phyloP scores from a whole-genome alignment of 2,329 filamentous ascomycete species.

The Xylaria arbuscula region DNA sequence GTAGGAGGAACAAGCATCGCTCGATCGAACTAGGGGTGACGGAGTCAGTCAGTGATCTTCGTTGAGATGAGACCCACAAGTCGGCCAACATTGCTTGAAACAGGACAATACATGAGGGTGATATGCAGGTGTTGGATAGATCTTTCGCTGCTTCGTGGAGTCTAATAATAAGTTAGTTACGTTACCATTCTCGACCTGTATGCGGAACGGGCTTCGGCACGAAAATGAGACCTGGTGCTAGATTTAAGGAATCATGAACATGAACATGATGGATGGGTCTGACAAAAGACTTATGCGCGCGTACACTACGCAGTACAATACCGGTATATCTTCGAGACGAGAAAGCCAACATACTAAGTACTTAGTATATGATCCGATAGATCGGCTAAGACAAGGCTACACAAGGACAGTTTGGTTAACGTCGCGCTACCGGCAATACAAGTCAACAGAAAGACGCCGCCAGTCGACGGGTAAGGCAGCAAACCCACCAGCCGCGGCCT shows the following conservation, averaged over 20 bases:
- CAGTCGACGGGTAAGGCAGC: constrained; percentile 20
- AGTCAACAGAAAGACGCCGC: constrained; percentile 24
- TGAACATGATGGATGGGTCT: neutral
- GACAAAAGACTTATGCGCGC: constrained; percentile 4
- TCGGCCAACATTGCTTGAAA: constrained; percentile 54
- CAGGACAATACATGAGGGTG: constrained; percentile 46
- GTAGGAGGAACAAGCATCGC: constrained; percentile 45
- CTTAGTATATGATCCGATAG: constrained; percentile 13
- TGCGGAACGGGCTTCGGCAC: constrained; percentile 26
- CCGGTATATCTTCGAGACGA: neutral
- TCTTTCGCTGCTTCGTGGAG: constrained; percentile 20
- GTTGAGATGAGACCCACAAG: constrained; percentile 52
- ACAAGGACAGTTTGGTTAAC: constrained; percentile 14
- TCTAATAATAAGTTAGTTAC: constrained; percentile 33
- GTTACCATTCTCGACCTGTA: constrained; percentile 18
- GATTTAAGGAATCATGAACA: constrained; percentile 8
- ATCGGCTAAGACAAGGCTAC: constrained; percentile 30
- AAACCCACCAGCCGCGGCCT: constrained; percentile 44
- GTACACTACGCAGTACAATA: neutral
- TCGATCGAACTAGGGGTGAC: constrained; percentile 52
- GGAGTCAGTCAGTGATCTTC: constrained; percentile 52
- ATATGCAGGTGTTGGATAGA: constrained; percentile 29
- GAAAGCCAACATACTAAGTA: constrained; percentile 13
- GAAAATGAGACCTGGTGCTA: constrained; percentile 1
- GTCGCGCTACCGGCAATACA: constrained; percentile 7